Evolutionary conservation across 2,329 filamentous ascomycete species (phyloP).

Genomic region (Arachnomyces sp.): DNA sequence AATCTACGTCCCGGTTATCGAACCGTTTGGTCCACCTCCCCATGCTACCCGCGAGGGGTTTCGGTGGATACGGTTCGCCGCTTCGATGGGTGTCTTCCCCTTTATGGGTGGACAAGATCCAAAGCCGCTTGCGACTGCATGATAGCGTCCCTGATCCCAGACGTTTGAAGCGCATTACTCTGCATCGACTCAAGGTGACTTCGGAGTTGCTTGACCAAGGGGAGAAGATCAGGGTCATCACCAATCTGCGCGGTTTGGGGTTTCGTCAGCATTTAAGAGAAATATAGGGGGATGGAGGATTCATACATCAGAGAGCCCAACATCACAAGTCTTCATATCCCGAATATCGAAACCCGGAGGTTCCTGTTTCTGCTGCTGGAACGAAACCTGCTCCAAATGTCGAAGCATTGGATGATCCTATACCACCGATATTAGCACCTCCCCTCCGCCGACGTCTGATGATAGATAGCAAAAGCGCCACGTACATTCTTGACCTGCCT

Average conservation of each 20-base stretch:
- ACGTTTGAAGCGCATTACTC: constrained; percentile 30
- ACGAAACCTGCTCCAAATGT: constrained; percentile 22
- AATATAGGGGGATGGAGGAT: neutral
- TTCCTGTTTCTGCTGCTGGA: constrained; percentile 8
- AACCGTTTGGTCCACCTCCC: no score
- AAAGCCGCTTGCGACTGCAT: constrained; percentile 29
- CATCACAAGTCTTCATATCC: constrained; percentile 17
- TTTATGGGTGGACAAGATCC: constrained; percentile 12
- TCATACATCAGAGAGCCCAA: constrained; percentile 28
- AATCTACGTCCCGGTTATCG: no score
- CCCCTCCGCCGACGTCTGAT: neutral
- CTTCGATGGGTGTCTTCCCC: no score
- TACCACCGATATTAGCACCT: constrained; percentile 11
- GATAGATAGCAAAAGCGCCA: neutral
- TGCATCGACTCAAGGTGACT: constrained; percentile 38
- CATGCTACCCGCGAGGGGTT: no score
- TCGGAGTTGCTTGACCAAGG: constrained; percentile 32
- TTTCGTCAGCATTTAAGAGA: constrained; percentile 10
- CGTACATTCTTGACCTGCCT: constrained; percentile 34
- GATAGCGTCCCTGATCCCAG: constrained; percentile 30
- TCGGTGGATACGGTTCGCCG: no score
- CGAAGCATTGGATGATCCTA: constrained; percentile 35
- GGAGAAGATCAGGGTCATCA: constrained; percentile 27
- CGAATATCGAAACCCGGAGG: constrained; percentile 22
- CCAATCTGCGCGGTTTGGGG: constrained; percentile 22